These are phyloP conservation scores for Blepharisma undulans DNA, from an alignment of 169 alveolate species.

Conservation along the genomic window DNA sequence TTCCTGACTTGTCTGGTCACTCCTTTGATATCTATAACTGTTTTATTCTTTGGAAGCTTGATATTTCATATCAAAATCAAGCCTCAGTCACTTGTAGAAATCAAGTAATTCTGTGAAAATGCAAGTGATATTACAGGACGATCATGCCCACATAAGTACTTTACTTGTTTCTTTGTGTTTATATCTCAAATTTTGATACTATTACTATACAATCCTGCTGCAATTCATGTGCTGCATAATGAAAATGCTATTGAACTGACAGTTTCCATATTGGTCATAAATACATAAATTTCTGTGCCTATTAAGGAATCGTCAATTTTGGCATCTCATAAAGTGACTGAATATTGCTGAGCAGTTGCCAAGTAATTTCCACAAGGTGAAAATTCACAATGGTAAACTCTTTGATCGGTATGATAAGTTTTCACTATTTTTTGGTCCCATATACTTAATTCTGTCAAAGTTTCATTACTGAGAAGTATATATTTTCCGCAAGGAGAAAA, in stretches of 20 bases:
- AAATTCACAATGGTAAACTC: background rate
- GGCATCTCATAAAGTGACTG: no score
- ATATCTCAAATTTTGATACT: background rate
- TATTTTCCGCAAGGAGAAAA: background rate
- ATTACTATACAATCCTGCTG: background rate
- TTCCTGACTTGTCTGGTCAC: background rate
- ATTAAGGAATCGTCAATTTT: no score
- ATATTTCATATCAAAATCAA: background rate
- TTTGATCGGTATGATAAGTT: background rate
- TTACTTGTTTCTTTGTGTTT: background rate
- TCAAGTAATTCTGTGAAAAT: background rate
- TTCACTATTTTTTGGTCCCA: background rate
- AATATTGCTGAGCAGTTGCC: background rate
- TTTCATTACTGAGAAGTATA: background rate
- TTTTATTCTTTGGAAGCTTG: background rate
- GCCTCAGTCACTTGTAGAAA: background rate
- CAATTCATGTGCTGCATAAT: background rate
- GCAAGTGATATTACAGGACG: background rate
- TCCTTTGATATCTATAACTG: background rate
- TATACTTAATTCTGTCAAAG: background rate
- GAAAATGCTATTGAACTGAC: background rate
- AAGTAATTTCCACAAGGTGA: background rate
- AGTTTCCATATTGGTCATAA: no score
- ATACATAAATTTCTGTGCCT: no score
- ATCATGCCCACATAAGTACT: background rate